These are phyloP conservation scores for Echinochloa phyllopogon DNA, from an alignment of 176 grass and related monocot species.

Conservation along the genomic window DNA sequence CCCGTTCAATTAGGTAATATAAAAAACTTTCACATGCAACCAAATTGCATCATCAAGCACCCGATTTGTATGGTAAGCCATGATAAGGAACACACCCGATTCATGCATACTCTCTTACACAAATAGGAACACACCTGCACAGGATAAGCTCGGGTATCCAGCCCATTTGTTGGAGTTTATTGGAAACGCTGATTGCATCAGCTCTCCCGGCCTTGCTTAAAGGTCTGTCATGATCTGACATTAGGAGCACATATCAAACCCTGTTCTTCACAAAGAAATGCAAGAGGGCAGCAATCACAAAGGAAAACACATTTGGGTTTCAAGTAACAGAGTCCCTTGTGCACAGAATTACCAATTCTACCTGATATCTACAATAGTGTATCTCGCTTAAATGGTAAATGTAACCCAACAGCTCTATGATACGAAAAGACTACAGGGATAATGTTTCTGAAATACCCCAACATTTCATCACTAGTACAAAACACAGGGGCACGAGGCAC, in stretches of 20 bases:
- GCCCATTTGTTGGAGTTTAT: conserved; percentile 81
- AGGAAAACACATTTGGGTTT: conserved; percentile 10
- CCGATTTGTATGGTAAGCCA: not conserved
- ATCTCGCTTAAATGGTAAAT: not conserved
- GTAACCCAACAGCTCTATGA: not conserved
- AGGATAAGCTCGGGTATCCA: conserved; percentile 94
- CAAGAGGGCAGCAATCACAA: conserved; percentile 11
- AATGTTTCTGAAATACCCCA: not conserved
- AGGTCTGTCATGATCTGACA: conserved; percentile 87
- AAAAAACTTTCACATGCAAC: not conserved
- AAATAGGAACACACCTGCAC: conserved; percentile 63
- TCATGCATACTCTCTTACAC: not conserved
- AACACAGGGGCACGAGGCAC: not conserved
- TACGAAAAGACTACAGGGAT: not conserved
- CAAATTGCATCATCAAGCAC: not conserved
- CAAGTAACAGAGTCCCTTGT: not conserved
- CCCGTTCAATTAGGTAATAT: conserved; percentile 7
- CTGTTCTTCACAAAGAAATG: not conserved
- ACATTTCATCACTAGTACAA: not conserved
- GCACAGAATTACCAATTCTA: not conserved
- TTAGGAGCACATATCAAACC: not conserved
- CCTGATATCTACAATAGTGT: not conserved
- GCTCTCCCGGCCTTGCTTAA: conserved; percentile 71
- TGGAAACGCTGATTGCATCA: conserved; percentile 77
- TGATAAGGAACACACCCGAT: not conserved